A percentile compares a stretch with the other conserved stretches of the same genome.
These are phyloP conservation scores for Cyclotella distinguenda DNA, from an alignment of 108 stramenopile species.

Conservation along the genomic window DNA sequence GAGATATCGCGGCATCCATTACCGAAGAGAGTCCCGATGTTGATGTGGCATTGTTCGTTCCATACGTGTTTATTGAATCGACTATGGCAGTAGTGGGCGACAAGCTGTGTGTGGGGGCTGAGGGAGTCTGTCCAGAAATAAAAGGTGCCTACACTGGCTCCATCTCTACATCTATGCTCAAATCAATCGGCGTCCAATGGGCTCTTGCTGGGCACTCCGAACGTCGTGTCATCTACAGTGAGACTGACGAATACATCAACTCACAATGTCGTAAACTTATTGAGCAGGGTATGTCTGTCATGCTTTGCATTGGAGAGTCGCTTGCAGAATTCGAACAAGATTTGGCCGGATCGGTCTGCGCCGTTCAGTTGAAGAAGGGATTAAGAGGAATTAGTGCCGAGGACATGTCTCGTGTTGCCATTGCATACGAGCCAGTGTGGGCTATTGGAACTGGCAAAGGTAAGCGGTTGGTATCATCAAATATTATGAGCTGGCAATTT, in stretches of 20 bases:
- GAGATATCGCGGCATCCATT: conserved; percentile 68
- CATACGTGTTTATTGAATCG: conserved; percentile 80
- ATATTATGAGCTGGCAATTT: not conserved
- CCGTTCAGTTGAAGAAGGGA: conserved; percentile 88
- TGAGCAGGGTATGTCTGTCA: conserved; percentile 88
- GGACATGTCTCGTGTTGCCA: conserved; percentile 85
- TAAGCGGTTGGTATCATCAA: not conserved
- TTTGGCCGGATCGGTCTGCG: conserved; percentile 88
- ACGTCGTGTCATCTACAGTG: conserved; percentile 92
- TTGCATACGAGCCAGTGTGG: conserved; percentile 97
- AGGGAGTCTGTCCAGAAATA: conserved; percentile 69
- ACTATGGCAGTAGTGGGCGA: conserved; percentile 55
- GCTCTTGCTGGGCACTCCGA: conserved; percentile 96
- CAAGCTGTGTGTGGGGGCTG: conserved; percentile 69
- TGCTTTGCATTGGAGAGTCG: conserved; percentile 96
- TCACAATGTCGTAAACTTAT: conserved; percentile 86
- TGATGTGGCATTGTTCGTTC: conserved; percentile 83
- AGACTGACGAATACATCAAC: conserved; percentile 93
- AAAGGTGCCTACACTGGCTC: conserved; percentile 98
- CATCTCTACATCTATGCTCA: conserved; percentile 85
- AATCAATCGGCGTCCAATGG: conserved; percentile 88
- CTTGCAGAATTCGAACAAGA: conserved; percentile 91
- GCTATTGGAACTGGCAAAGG: conserved; percentile 82
- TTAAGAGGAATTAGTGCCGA: conserved; percentile 77
- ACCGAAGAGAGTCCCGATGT: conserved; percentile 59